These are phyloP conservation scores for Tephrocybe sp. DNA, from an alignment of 768 basidiomycete genomes.

Conservation along the genomic window DNA sequence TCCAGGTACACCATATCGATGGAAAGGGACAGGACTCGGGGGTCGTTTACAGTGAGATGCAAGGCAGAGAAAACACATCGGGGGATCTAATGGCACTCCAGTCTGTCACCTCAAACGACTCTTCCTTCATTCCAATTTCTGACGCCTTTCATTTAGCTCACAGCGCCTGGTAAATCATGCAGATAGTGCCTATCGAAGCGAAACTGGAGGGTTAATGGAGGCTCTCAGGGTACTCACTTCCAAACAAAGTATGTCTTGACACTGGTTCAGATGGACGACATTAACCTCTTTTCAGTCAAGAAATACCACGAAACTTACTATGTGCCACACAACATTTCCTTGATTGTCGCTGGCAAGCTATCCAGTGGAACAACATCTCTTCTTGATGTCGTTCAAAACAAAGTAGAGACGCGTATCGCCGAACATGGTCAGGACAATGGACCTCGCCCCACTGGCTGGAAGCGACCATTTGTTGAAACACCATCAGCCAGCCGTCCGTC, in stretches of 20 bases:
- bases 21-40: slow-evolving; percentile 89
- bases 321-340: slow-evolving; percentile 88
- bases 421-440: slow-evolving; percentile 74
- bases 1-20: slow-evolving; percentile 92
- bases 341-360: slow-evolving; percentile 88
- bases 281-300: slow-evolving; percentile 55
- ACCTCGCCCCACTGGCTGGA: slow-evolving; percentile 78
- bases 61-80: slow-evolving; percentile 91
- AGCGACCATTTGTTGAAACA: slow-evolving; percentile 92
- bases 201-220: slow-evolving; percentile 96
- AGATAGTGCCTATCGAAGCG: slow-evolving; percentile 89
- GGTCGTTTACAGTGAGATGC: slow-evolving; percentile 97
- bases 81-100: slow-evolving; percentile 87
- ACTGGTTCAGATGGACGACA: slow-evolving; percentile 1
- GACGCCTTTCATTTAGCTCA: slow-evolving; percentile 1
- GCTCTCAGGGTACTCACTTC: slow-evolving; percentile 82
- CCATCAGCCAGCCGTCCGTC: slow-evolving; percentile 61
- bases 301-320: slow-evolving; percentile 89
- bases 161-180: slow-evolving; percentile 81
- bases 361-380: slow-evolving; percentile 74
- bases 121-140: background rate
- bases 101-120: slow-evolving; percentile 42
- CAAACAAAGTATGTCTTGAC: slow-evolving; percentile 69
- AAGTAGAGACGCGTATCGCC: slow-evolving; percentile 82
- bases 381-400: slow-evolving; percentile 75